phyloP scores from a whole-genome alignment of 192 early-diverging fungal species.

The Backusella parvicylindrica region DNA sequence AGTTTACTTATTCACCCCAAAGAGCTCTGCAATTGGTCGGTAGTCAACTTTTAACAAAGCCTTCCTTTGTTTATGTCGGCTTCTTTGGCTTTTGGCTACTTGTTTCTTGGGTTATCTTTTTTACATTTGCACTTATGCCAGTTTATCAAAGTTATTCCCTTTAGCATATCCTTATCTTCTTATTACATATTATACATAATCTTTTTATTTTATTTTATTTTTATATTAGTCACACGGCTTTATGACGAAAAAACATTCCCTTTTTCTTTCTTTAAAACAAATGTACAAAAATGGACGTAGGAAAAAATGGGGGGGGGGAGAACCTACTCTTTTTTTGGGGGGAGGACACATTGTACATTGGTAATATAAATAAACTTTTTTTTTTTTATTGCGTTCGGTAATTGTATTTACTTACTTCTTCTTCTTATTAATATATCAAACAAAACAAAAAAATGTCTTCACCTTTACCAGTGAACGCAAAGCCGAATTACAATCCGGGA shows the following conservation, averaged over 20 bases:
- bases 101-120: slow-evolving; percentile 22
- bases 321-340: background rate
- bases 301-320: background rate
- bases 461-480: slow-evolving; percentile 23
- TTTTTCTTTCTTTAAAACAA: background rate
- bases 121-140: slow-evolving; percentile 32
- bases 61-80: slow-evolving; percentile 11
- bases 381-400: background rate
- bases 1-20: background rate
- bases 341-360: background rate
- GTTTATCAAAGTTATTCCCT: slow-evolving; percentile 12
- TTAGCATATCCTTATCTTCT: background rate
- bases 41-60: background rate
- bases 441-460: background rate
- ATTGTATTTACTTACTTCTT: background rate
- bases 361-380: background rate
- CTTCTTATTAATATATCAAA: background rate
- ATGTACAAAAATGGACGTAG: background rate
- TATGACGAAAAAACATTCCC: background rate
- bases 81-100: slow-evolving; percentile 25
- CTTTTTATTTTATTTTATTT: background rate
- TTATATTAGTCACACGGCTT: background rate
- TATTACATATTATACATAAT: too few relatives aligned
- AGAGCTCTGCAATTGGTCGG: slow-evolving; percentile 10
- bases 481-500: background rate